phyloP scores from a whole-genome alignment of 768 basidiomycete species.

The Phlebiopsis flavidoalba region DNA sequence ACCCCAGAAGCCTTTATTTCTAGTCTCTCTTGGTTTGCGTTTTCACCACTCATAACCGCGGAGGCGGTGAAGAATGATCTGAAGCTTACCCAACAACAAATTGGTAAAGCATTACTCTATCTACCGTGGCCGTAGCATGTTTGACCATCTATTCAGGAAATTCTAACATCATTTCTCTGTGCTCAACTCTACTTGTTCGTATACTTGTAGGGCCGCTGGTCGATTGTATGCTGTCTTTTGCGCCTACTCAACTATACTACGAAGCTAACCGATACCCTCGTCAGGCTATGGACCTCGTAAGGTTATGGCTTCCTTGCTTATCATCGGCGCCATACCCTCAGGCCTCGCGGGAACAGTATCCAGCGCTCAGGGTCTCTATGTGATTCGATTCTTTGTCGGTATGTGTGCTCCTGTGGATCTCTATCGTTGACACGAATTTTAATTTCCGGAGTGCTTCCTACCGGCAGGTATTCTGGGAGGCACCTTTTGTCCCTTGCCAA shows the following conservation, averaged over 20 bases:
- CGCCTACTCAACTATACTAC: not conserved
- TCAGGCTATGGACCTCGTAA: constrained; percentile 44
- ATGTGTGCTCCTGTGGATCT: not conserved
- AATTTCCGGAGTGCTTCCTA: not conserved
- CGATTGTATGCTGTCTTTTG: constrained; percentile 29
- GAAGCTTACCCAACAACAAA: constrained; percentile 39
- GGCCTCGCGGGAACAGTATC: constrained; percentile 50
- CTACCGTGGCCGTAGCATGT: too few relatives aligned
- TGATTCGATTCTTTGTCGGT: constrained; percentile 54
- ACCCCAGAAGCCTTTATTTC: not conserved
- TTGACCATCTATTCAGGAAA: constrained; percentile 25
- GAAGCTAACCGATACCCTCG: not conserved
- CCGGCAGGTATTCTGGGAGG: constrained; percentile 41
- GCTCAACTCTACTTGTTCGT: constrained; percentile 45
- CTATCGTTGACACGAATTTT: not conserved
- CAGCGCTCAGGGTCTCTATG: constrained; percentile 35
- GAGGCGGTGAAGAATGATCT: constrained; percentile 52
- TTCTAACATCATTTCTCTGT: constrained; percentile 44
- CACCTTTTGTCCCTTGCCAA: constrained; percentile 57
- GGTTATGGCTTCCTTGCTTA: constrained; percentile 48
- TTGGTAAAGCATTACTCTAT: constrained; percentile 25
- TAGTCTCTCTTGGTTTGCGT: constrained; percentile 50
- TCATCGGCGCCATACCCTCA: constrained; percentile 54
- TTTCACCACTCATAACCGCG: constrained; percentile 55
- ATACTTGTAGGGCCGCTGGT: constrained; percentile 45